phyloP scores from a whole-genome alignment of 2,329 filamentous ascomycete species.

The Curvularia spicifera region DNA sequence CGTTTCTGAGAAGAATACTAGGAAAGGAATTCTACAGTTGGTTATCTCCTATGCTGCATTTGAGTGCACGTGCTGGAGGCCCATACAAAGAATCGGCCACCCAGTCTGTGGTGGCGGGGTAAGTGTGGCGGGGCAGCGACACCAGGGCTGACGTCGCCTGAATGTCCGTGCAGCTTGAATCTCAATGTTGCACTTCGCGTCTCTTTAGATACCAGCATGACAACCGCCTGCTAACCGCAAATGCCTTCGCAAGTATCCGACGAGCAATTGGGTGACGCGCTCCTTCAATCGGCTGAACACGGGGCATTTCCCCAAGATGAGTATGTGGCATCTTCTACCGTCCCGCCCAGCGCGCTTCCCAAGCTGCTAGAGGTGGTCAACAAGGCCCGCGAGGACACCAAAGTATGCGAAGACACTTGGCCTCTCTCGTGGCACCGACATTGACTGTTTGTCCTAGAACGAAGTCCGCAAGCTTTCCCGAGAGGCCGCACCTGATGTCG shows the following conservation, averaged over 20 bases:
- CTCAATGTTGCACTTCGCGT: background rate
- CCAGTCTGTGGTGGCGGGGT: conserved; percentile 25
- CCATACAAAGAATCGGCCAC: conserved; percentile 3
- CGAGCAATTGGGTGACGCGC: conserved; percentile 60
- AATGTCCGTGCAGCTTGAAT: conserved; percentile 14
- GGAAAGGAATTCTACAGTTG: background rate
- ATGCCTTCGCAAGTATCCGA: conserved; percentile 43
- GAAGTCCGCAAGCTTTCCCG: conserved; percentile 79
- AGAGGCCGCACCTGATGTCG: conserved; percentile 78
- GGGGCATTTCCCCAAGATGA: conserved; percentile 65
- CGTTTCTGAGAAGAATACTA: background rate
- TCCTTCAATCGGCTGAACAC: conserved; percentile 68
- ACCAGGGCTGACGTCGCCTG: conserved; percentile 15
- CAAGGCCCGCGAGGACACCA: conserved; percentile 60
- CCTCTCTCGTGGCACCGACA: background rate
- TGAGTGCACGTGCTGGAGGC: conserved; percentile 2
- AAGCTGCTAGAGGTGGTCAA: conserved; percentile 59
- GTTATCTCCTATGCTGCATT: conserved; percentile 3
- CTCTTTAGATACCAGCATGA: conserved; percentile 25
- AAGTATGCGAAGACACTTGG: conserved; percentile 48
- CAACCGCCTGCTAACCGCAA: conserved; percentile 14
- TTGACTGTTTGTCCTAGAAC: conserved; percentile 53
- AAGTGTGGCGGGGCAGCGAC: conserved; percentile 28
- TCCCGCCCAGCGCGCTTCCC: conserved; percentile 57
- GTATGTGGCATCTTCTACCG: conserved; percentile 59